phyloP scores from a whole-genome alignment of 352 stramenopile genomes.

The Pythium grandisporangium region DNA sequence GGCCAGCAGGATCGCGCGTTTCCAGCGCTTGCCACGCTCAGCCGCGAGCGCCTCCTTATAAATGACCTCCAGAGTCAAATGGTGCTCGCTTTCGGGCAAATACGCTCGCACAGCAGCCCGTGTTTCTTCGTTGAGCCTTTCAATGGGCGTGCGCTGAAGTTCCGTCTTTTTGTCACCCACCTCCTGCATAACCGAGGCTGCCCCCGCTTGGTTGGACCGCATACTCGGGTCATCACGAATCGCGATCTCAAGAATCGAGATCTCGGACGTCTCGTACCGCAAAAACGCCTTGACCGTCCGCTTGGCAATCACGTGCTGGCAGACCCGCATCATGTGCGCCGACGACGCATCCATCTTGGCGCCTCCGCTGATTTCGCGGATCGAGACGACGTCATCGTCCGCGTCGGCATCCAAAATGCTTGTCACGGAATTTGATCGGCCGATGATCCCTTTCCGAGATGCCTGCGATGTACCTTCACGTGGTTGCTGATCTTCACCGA shows the following conservation, averaged over 20 bases:
- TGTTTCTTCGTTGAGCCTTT: slow-evolving; percentile 29
- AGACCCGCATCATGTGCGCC: slow-evolving; percentile 54
- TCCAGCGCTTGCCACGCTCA: slow-evolving; percentile 52
- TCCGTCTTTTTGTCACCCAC: slow-evolving; percentile 4
- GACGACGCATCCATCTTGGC: slow-evolving; percentile 42
- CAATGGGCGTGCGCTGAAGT: slow-evolving; percentile 21
- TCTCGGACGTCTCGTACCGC: slow-evolving; percentile 48
- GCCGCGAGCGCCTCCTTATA: slow-evolving; percentile 38
- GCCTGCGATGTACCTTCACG: background rate
- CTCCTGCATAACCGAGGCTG: too few relatives aligned
- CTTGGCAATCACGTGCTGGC: slow-evolving; percentile 66
- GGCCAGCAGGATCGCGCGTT: slow-evolving; percentile 56
- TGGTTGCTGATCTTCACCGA: background rate
- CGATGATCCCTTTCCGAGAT: background rate
- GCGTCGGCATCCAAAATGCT: too few relatives aligned
- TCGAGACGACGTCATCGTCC: background rate
- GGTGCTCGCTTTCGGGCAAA: slow-evolving; percentile 40
- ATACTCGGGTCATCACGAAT: slow-evolving; percentile 36
- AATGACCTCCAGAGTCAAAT: slow-evolving; percentile 56
- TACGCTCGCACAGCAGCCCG: slow-evolving; percentile 37
- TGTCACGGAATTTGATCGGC: too few relatives aligned
- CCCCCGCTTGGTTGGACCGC: background rate
- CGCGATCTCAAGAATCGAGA: slow-evolving; percentile 36
- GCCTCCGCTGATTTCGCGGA: background rate
- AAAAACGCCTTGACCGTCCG: slow-evolving; percentile 54